Base-by-base conservation (phyloP, 768 basidiomycete genomes). In the Mycena sanguinolenta region DNA sequence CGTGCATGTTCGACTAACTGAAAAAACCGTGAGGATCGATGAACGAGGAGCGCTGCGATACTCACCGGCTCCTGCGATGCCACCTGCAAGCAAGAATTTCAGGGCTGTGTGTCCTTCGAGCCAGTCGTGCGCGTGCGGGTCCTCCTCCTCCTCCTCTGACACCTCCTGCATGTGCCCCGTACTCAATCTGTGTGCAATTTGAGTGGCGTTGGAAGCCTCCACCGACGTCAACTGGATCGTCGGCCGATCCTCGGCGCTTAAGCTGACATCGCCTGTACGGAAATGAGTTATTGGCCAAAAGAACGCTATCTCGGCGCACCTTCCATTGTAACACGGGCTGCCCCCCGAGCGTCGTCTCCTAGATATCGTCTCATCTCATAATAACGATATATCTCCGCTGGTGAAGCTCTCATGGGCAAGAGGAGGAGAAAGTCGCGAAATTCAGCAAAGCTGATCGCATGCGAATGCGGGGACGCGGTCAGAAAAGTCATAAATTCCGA, bases 1-100 rank as follows among this genome's bases (percentile, higher is more conserved):
- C 0, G 98, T 99, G 69, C 95, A 96, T 53, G 97, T 94, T 74
- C 98, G 88, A 17, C 97, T 99, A 32, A 98, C 98, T 98, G 75
- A 63, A 63, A 61, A 32, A 42, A 63, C 60, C 63, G 89, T 73
- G 32, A 55, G 52, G 53, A 10, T 34, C 49, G 64, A 30, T 38
- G 32, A 69, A 67, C 52, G 38, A 4, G 46, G 28, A 71, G 67
- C 50, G 52, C 32, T 59, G 54, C 23, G 63, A 10, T 36, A 80
- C 90, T 82, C 77, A 96, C 97, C 94, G 71, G 94, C 95, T 67
- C 98, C 98, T 17, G 98, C 98, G 13, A 97, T 83, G 17, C 98
- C 98, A 39, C 98, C 98, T 7, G 98, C 98, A 16, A 95, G 81
- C 52, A 99, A 86, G 81, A 97, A 99, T 77, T 92, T 94, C 81